Evolutionary conservation across 2,329 filamentous ascomycete genomes (phyloP), one percentile per base, ranked within the genome.

Genomic region (Mycosphaerella sp.): DNA sequence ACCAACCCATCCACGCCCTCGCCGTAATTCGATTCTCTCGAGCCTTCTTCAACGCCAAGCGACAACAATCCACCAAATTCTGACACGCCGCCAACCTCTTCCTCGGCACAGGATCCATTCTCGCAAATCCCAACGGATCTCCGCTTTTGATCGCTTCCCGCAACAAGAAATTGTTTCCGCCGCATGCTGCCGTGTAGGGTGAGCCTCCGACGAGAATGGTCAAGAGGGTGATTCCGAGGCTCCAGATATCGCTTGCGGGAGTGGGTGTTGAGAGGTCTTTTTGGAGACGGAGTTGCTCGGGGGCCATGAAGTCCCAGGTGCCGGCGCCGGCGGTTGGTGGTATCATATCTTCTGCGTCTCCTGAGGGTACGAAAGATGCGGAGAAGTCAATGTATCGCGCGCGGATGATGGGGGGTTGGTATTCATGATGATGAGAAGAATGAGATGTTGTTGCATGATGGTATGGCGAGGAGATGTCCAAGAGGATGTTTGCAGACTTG

Each of bases 291-390:
- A 70, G 21, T 66, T 70, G 52, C 55, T 68, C 56, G 51, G 65
- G 68, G 3, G 62, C 73, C 71, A 77, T 72, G 65, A 68, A 77
- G 52, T 74, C 73, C 72, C 74, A 77, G 0, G 74, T 78, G 0
- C 74, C 75, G 42, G 73, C 74, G 6, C 71, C 64, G 36, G 64
- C 57, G 1, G 60, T 56, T 8, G 57, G 21, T 21, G 21, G 21
- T 2, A 21, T 54, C 12, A 59, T 57, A 42, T 62, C 58, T 44
- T 59, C 57, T 26, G 5, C 26, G 26, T 29, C 56, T 26, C 59
- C 58, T 14, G 49, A 12, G 17, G 63, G 38, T 44, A 61, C 60
- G 23, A 72, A 69, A 9, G 73, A 70, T 2, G 69, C 68, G 3
- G 73, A 75, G 61, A 76, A 76, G 62, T 76, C 74, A 12, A 74